Conservation (phyloP, 768 basidiomycete genomes). For the Clavulina sp. region DNA sequence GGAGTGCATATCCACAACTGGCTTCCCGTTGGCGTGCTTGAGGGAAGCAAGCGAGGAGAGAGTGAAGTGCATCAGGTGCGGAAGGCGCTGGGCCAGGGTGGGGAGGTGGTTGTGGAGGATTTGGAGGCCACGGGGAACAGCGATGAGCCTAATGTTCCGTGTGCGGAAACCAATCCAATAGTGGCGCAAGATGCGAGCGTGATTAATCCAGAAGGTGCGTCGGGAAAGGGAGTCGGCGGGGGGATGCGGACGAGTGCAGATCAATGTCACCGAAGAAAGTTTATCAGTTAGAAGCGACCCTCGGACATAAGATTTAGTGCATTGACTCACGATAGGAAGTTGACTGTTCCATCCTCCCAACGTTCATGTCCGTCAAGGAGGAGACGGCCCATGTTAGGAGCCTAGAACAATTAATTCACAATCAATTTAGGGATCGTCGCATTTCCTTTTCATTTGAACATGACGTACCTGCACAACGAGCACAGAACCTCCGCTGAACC, state of each 20-base stretch:
- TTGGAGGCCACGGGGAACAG: slow-evolving; percentile 61
- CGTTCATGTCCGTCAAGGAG: slow-evolving; percentile 6
- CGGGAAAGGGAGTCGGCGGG: no score
- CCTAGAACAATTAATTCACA: background rate
- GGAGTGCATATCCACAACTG: slow-evolving; percentile 31
- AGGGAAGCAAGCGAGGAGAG: slow-evolving; percentile 36
- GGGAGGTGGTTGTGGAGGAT: slow-evolving; percentile 66
- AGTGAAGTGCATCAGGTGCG: slow-evolving; percentile 47
- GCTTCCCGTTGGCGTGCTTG: slow-evolving; percentile 39
- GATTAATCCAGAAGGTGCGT: no score
- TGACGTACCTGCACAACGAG: slow-evolving; percentile 52
- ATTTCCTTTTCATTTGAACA: slow-evolving; percentile 39
- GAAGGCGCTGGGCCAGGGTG: slow-evolving; percentile 58
- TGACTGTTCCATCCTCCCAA: slow-evolving; percentile 64
- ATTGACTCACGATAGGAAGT: slow-evolving; percentile 37
- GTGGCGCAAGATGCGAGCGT: no score
- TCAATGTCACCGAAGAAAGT: no score
- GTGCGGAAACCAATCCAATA: no score
- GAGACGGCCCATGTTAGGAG: background rate
- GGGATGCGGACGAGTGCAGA: no score
- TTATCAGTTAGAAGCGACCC: no score
- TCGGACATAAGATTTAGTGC: no score
- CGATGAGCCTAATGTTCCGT: slow-evolving; percentile 41
- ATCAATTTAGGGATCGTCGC: slow-evolving; percentile 39
- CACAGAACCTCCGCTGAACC: slow-evolving; percentile 75